A percentile compares a stretch with the other conserved stretches of the same genome.
phyloP scores from a whole-genome alignment of 352 stramenopile species.

The Globisporangium carolinianum region DNA sequence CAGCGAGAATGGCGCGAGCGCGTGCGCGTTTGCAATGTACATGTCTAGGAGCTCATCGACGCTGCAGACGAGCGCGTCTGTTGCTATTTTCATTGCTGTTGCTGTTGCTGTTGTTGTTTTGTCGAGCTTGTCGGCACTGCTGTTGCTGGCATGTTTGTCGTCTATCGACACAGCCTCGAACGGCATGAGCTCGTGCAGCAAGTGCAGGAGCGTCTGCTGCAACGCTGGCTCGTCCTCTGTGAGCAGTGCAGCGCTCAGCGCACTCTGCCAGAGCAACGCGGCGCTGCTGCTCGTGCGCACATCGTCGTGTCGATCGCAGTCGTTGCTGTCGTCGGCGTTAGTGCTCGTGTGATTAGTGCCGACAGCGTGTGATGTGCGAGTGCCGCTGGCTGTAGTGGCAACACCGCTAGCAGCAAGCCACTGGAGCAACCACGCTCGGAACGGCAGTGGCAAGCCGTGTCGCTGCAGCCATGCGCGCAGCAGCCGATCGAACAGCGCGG shows the following conservation, averaged over 20 bases:
- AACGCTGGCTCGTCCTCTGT: conserved; percentile 21
- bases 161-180: too few species aligned
- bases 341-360: too few species aligned
- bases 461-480: conserved; percentile 23
- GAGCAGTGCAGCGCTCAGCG: conserved; percentile 24
- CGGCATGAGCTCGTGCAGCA: conserved; percentile 14
- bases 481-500: conserved; percentile 17
- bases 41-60: conserved; percentile 34
- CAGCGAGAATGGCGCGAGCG: conserved; percentile 23
- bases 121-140: too few species aligned
- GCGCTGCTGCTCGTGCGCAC: too few species aligned
- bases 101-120: not conserved
- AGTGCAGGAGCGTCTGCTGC: conserved; percentile 19
- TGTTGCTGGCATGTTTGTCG: too few species aligned
- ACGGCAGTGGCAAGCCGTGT: conserved; percentile 10
- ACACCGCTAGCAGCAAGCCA: conserved; percentile 15
- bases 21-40: conserved; percentile 25
- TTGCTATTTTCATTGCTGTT: not conserved
- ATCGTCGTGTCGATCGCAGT: not conserved
- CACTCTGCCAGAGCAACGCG: conserved; percentile 21
- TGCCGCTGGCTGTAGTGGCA: not conserved
- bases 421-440: conserved; percentile 31
- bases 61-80: conserved; percentile 5
- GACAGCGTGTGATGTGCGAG: not conserved
- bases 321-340: not conserved